Base-by-base conservation (phyloP, 805 yeast species). In the Cyberlindnera americana region DNA sequence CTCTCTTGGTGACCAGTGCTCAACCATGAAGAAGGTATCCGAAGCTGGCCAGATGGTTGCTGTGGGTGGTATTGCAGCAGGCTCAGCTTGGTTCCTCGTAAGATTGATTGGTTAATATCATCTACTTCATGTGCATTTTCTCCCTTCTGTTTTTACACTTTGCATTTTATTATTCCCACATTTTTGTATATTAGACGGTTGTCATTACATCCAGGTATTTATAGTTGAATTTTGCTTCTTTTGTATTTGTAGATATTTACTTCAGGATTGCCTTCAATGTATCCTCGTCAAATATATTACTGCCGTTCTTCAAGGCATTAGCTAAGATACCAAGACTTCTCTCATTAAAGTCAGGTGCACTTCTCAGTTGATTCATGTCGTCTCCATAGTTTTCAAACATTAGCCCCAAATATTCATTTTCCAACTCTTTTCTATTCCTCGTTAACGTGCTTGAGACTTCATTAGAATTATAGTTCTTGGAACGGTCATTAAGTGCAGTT, bases 31-130 rank as follows among this genome's bases (percentile, higher is more conserved):
- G 48, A 83, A 82, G 56, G 65, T 83, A 4, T 65, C 70, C 37
- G 96, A 90, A 62, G 98, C 97, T 31, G 41, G 83, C 15, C 95
- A 88, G 65, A 91, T 93, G 98, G 80, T 88, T 38, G 64, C 83
- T n/a, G 90, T 87, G 36, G 99, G 99, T 28, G 95, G 97, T n/a
- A 67, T 84, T 23, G 98, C 99, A 17, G 98, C 99, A 5, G 95
- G 96, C 5, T 85, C 95, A 18, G 99, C 99, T 10, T 91, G 96
- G 95, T 78, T 77, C 32, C 75, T 90, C 59, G 99, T 91, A 24
- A 83, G 80, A 59, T 61, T 82, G 48, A 79, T 91, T 45, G 96
- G 81, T 46, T 66, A 33, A 43, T n/a, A n/a, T n/a, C n/a, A n/a
- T n/a, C n/a, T n/a, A n/a, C n/a, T n/a, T n/a, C n/a, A 25, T n/a